Evolutionary conservation across 129 eudicot species (phyloP).

Genomic region (Lonicera japonica): DNA sequence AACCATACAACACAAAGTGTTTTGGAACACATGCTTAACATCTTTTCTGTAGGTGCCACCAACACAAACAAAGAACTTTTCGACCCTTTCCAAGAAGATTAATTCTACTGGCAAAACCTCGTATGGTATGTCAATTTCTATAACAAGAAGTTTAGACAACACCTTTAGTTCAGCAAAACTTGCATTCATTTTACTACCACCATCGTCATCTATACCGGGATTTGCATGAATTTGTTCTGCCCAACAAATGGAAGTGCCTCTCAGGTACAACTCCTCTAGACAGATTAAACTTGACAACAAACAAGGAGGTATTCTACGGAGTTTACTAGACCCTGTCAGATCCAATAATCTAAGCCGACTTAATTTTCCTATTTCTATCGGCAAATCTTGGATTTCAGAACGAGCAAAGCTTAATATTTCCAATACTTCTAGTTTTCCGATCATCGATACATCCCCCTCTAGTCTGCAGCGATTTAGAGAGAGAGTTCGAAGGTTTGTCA

Average conservation of each 20-base stretch:
- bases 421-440: conserved; percentile 8
- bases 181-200: no score
- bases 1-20: background rate
- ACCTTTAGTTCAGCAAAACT: no score
- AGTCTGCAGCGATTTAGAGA: conserved; percentile 7
- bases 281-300: conserved; percentile 2
- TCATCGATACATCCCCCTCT: conserved; percentile 5
- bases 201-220: no score
- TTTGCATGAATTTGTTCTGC: no score
- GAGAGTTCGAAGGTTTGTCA: conserved; percentile 11
- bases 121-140: no score
- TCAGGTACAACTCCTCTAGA: conserved; percentile 21
- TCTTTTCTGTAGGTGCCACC: background rate
- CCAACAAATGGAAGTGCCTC: background rate
- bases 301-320: background rate
- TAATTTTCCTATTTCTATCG: conserved; percentile 7
- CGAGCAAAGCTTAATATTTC: conserved; percentile 13
- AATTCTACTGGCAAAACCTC: background rate
- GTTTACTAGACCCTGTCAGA: conserved; percentile 5
- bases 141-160: no score
- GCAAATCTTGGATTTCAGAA: background rate
- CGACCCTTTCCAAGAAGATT: background rate
- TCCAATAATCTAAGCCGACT: conserved; percentile 12
- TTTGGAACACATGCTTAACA: background rate
- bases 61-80: background rate